phyloP scores from a whole-genome alignment of 164 flowering plant genomes.

The Sedum album region DNA sequence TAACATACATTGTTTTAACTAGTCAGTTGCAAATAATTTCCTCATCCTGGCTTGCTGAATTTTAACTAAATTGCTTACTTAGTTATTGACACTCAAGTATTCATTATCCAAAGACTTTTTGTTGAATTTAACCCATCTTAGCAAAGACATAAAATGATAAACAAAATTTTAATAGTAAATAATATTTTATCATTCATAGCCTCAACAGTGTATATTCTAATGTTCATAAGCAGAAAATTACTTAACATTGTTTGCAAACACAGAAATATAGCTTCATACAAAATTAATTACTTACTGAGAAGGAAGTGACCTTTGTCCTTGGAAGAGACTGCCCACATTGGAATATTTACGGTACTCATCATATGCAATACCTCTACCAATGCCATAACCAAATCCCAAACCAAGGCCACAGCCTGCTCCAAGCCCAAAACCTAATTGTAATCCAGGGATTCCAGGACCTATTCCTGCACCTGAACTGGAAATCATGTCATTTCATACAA shows the following conservation, averaged over 20 bases:
- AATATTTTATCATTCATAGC: not conserved
- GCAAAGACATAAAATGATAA: not conserved
- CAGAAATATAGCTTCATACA: not conserved
- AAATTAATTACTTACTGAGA: conserved; percentile 43
- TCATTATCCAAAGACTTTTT: not conserved
- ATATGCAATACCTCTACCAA: conserved; percentile 72
- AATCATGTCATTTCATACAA: not conserved
- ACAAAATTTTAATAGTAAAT: not conserved
- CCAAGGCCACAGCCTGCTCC: conserved; percentile 98
- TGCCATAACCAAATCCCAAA: conserved; percentile 85
- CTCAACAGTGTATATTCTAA: not conserved
- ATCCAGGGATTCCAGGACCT: conserved; percentile 84
- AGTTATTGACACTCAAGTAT: not conserved
- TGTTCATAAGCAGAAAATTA: not conserved
- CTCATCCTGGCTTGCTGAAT: not conserved
- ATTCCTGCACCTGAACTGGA: conserved; percentile 53
- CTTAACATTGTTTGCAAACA: not conserved
- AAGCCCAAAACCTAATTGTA: conserved; percentile 71
- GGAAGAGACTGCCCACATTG: conserved; percentile 50
- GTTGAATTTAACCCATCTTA: not conserved
- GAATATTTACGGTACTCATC: conserved; percentile 53
- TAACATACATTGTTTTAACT: too few species aligned
- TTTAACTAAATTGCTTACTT: not conserved
- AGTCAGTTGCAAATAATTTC: too few species aligned
- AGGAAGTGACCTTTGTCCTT: conserved; percentile 28